Evolutionary conservation across 495 filamentous ascomycete species (phyloP).

Genomic region (Glarea lozoyensis): DNA sequence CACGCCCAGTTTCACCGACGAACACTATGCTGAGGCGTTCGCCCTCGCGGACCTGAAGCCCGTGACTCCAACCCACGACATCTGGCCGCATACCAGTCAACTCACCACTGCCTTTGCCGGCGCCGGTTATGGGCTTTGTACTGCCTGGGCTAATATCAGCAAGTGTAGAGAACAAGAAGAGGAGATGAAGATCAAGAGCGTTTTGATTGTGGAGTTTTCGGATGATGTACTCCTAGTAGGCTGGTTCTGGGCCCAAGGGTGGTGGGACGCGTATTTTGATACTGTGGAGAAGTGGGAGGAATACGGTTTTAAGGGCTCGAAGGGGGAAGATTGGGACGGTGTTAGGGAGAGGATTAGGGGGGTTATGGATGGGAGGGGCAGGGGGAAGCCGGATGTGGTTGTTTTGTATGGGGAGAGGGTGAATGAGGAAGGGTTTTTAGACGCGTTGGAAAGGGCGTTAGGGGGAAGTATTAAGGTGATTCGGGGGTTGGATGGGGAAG

Average conservation of each 20-base stretch:
- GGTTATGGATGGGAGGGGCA: neutral
- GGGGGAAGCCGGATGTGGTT: neutral
- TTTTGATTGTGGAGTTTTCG: neutral
- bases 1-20: neutral
- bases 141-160: neutral
- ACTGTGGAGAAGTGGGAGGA: neutral
- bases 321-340: neutral
- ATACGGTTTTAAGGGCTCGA: neutral
- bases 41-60: neutral
- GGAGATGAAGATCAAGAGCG: neutral
- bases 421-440: constrained; percentile 4
- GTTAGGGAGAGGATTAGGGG: neutral
- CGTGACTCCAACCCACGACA: neutral
- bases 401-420: constrained; percentile 6
- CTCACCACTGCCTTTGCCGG: constrained; percentile 5
- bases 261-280: neutral
- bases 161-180: constrained; percentile 1
- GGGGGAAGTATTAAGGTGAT: neutral
- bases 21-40: neutral
- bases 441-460: constrained; percentile 7
- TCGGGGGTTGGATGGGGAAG: too few species aligned
- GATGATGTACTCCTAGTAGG: neutral
- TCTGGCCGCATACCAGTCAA: neutral
- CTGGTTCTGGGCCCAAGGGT: neutral
- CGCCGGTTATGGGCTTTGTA: constrained; percentile 1